Base-by-base conservation (phyloP, 2,329 filamentous ascomycete genomes). In the Colletotrichum tofieldiae region DNA sequence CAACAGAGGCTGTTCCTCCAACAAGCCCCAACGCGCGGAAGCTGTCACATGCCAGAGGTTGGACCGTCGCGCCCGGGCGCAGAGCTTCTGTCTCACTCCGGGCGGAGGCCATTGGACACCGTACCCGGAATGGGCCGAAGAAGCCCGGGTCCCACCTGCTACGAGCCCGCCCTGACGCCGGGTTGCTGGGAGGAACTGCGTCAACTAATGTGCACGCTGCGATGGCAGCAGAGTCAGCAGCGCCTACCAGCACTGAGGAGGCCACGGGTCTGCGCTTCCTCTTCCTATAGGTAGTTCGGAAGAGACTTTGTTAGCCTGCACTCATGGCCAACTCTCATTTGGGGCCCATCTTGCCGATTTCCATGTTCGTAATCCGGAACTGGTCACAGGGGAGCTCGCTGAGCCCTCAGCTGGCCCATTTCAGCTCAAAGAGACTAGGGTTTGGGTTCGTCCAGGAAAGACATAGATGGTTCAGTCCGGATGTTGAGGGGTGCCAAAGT, bases 61-160 rank as follows among this genome's bases (percentile, higher is more conserved):
- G 39, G 16, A 8, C 43, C 29, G 16, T 20, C 41, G 14, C 43
- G 51, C 37, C 49, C 55, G 32, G 52, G 64, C 64, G 23, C 26
- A 18, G 43, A 29, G 39, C 45, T 26, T 32, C 51, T 52, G 65
- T 69, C 68, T 71, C 23, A 35, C 47, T 29, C 59, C 58, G 58
- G 65, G 59, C 65, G 54, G 69, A 59, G 39, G 59, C 52, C 39
- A 64, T 69, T 72, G 59, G 65, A 55, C 47, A 49, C 69, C 65
- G 45, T 64, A 59, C 52, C 45, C 65, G 69, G 55, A 68, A 41
- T 55, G 43, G 65, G 45, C 69, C 65, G 59, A 68, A 69, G 29
- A 64, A 45, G 56, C 51, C 51, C 65, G 69, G 65, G 58, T 45
- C 29, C 69, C 59, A 72, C 52, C 65, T 63, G 26, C 29, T 51